Conservation (phyloP, 2,329 filamentous ascomycete species). For the Colletotrichum siamense region DNA sequence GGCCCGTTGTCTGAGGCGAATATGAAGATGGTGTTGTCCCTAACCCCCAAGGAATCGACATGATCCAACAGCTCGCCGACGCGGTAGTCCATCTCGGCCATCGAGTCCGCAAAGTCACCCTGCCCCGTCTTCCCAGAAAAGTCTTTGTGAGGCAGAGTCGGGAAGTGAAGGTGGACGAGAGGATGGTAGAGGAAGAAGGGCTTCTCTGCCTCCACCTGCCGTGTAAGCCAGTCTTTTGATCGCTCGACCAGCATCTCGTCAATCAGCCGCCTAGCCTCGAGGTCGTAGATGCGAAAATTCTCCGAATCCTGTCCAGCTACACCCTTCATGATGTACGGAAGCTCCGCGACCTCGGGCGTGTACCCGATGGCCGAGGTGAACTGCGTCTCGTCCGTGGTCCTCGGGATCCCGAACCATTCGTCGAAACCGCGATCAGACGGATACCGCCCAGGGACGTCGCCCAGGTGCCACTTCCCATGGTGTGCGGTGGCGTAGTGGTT, state of each 20-base stretch:
- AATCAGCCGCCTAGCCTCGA: slow-evolving; percentile 33
- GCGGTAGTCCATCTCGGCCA: slow-evolving; percentile 37
- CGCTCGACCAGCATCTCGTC: slow-evolving; percentile 36
- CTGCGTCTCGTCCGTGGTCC: slow-evolving; percentile 40
- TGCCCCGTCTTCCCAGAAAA: slow-evolving; percentile 32
- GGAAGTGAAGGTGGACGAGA: slow-evolving; percentile 37
- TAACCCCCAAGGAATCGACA: slow-evolving; percentile 30
- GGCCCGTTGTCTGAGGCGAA: slow-evolving; percentile 41
- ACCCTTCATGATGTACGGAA: slow-evolving; percentile 39
- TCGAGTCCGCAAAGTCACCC: slow-evolving; percentile 36
- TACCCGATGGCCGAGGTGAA: slow-evolving; percentile 38
- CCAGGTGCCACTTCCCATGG: slow-evolving; percentile 41
- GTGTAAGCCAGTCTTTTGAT: slow-evolving; percentile 35
- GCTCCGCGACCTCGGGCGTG: slow-evolving; percentile 34
- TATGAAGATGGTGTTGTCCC: slow-evolving; percentile 36
- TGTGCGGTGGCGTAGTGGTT: slow-evolving; percentile 33
- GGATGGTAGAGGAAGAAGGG: slow-evolving; percentile 39
- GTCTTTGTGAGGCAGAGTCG: slow-evolving; percentile 33
- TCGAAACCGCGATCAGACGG: slow-evolving; percentile 40
- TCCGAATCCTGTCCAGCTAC: slow-evolving; percentile 28
- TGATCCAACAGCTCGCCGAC: slow-evolving; percentile 37
- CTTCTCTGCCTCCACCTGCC: slow-evolving; percentile 26
- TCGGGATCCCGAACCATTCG: slow-evolving; percentile 41
- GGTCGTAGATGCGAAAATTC: slow-evolving; percentile 36
- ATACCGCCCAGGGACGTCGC: slow-evolving; percentile 37